Evolutionary conservation across 345 rosid species (phyloP).

Genomic region (Pugionium dolabratum): DNA sequence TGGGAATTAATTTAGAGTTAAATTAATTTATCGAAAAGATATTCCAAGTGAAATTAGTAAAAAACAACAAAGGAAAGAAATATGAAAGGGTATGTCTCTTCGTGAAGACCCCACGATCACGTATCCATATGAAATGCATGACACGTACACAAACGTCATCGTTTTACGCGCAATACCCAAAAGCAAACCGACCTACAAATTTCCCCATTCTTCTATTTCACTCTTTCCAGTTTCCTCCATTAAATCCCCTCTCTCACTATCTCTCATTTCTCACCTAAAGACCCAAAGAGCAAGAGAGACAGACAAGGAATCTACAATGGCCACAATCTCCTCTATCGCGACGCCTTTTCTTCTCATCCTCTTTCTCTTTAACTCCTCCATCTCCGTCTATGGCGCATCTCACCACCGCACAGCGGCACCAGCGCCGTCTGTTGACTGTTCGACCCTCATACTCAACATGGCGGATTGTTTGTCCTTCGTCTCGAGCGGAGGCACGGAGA

Average conservation of each 20-base stretch:
- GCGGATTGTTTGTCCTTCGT: slow-evolving; percentile 49
- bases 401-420: slow-evolving; percentile 38
- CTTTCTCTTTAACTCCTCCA: slow-evolving; percentile 13
- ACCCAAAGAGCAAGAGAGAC: slow-evolving; percentile 3
- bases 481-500: slow-evolving; percentile 2
- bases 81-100: slow-evolving; percentile 38
- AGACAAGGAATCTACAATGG: slow-evolving; percentile 17
- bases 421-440: slow-evolving; percentile 41
- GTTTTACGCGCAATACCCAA: slow-evolving; percentile 4
- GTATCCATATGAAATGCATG: slow-evolving; percentile 28
- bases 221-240: slow-evolving; percentile 11
- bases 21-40: too few species aligned
- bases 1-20: too few species aligned
- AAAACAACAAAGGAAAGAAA: slow-evolving; percentile 15
- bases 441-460: slow-evolving; percentile 46
- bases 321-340: background rate
- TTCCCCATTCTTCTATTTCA: background rate
- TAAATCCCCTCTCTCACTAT: background rate
- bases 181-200: slow-evolving; percentile 36
- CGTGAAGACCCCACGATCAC: slow-evolving; percentile 37
- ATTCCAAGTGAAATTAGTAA: background rate
- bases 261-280: background rate
- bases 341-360: background rate
- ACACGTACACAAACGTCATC: slow-evolving; percentile 42
- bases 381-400: slow-evolving; percentile 32